Percentiles rank a stretch among this genome's conserved stretches.
phyloP scores from a whole-genome alignment of 2,329 filamentous ascomycete species.

The Fusarium sp. region DNA sequence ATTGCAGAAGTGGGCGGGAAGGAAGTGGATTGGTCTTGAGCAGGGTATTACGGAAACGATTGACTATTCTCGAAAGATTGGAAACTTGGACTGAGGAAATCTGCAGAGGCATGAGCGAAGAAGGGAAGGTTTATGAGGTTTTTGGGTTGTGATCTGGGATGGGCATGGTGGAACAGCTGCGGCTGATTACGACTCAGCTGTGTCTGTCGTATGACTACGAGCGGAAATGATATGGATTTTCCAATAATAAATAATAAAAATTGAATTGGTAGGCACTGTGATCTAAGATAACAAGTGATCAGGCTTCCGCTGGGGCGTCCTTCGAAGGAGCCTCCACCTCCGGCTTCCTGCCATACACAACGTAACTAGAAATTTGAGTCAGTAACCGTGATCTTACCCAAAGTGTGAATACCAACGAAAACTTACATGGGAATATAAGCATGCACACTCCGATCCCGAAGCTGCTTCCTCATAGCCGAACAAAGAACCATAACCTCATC shows the following conservation, averaged over 20 bases:
- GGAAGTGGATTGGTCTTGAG: conserved; percentile 29
- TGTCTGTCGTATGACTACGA: background rate
- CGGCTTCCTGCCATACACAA: conserved; percentile 12
- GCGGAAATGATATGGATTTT: background rate
- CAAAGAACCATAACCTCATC: conserved; percentile 23
- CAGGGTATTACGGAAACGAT: conserved; percentile 18
- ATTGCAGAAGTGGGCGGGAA: conserved; percentile 36
- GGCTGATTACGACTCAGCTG: background rate
- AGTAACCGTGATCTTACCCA: background rate
- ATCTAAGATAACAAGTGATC: background rate
- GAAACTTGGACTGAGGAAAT: background rate
- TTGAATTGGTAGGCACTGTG: background rate
- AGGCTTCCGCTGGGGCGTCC: background rate
- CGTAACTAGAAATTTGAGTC: background rate
- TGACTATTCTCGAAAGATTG: conserved; percentile 9
- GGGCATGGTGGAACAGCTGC: too few relatives aligned
- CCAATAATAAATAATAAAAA: background rate
- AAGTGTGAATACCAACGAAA: background rate
- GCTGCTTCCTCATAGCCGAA: conserved; percentile 16
- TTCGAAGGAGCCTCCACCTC: background rate
- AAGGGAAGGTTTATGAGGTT: too few relatives aligned
- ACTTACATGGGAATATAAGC: conserved; percentile 29
- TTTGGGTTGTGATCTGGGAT: too few relatives aligned
- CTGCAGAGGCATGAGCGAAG: too few relatives aligned
- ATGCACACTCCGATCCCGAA: conserved; percentile 15